phyloP scores from a whole-genome alignment of 768 basidiomycete species.

The Leccinum aurantiacum region DNA sequence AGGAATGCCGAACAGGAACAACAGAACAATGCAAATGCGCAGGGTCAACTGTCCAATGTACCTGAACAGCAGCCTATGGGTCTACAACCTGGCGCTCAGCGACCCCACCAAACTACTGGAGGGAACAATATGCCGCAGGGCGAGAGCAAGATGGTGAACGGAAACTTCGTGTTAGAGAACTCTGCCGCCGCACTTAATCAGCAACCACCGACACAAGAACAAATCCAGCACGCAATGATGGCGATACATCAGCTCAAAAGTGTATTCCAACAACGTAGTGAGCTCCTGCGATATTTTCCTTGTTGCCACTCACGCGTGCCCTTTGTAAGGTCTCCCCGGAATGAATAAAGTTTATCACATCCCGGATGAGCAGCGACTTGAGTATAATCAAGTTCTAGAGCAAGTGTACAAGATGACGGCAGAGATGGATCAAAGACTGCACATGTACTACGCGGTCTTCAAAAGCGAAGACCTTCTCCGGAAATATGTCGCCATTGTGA shows the following conservation, averaged over 20 bases:
- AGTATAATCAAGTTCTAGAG: conserved; percentile 53
- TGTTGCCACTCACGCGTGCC: conserved; percentile 11
- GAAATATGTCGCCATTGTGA: conserved; percentile 55
- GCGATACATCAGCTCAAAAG: conserved; percentile 35
- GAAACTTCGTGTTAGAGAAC: conserved; percentile 10
- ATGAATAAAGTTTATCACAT: conserved; percentile 40
- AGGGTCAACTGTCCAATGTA: conserved; percentile 17
- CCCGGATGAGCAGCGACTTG: conserved; percentile 52
- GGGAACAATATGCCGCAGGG: conserved; percentile 11
- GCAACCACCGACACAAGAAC: conserved; percentile 32
- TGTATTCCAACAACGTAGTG: conserved; percentile 34
- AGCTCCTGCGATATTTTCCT: conserved; percentile 15
- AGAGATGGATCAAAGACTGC: conserved; percentile 54
- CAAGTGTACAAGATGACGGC: conserved; percentile 42
- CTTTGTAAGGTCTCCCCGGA: conserved; percentile 34
- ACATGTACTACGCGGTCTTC: conserved; percentile 44
- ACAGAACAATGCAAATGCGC: conserved; percentile 21
- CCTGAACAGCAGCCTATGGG: conserved; percentile 21
- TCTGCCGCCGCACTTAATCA: conserved; percentile 1
- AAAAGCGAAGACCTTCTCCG: conserved; percentile 49
- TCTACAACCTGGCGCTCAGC: conserved; percentile 18
- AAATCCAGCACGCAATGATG: conserved; percentile 30
- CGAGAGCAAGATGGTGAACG: conserved; percentile 22
- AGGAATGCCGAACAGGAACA: conserved; percentile 25
- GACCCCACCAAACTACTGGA: conserved; percentile 14